phyloP scores from a whole-genome alignment of 495 filamentous ascomycete species.

The Xylaria venustula region DNA sequence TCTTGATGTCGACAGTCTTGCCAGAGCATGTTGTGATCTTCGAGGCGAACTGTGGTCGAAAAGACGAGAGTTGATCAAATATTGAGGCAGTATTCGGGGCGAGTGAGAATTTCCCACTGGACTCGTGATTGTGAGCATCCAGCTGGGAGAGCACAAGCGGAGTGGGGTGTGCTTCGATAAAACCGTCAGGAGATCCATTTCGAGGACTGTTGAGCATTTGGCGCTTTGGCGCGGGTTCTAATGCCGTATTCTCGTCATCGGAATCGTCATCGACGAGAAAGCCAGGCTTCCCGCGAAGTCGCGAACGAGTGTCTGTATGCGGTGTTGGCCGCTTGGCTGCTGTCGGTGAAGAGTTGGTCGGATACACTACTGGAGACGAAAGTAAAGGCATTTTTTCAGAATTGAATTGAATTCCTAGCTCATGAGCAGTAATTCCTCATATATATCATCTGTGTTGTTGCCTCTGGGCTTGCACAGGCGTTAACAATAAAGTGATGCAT shows the following conservation, averaged over 20 bases:
- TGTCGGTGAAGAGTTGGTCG: slow-evolving; percentile 52
- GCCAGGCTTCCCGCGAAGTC: slow-evolving; percentile 35
- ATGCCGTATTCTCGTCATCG: slow-evolving; percentile 21
- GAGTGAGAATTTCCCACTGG: slow-evolving; percentile 7
- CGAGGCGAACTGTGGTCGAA: slow-evolving; percentile 23
- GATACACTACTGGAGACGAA: slow-evolving; percentile 61
- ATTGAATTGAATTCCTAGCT: neutral
- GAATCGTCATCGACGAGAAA: slow-evolving; percentile 45
- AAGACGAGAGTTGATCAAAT: slow-evolving; percentile 39
- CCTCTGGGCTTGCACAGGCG: neutral
- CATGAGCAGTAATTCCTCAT: neutral
- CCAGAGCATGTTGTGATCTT: slow-evolving; percentile 67
- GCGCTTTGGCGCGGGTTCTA: slow-evolving; percentile 25
- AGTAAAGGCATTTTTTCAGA: slow-evolving; percentile 57
- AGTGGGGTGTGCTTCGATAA: slow-evolving; percentile 18
- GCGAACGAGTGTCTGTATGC: slow-evolving; percentile 34
- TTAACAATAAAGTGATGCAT: neutral
- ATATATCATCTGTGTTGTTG: neutral
- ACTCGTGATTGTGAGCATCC: neutral
- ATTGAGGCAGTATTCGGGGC: slow-evolving; percentile 16
- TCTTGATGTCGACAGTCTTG: slow-evolving; percentile 53
- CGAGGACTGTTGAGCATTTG: slow-evolving; percentile 25
- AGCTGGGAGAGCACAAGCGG: slow-evolving; percentile 1
- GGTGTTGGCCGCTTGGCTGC: slow-evolving; percentile 47
- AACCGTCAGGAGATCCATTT: slow-evolving; percentile 3